These are phyloP conservation scores for Agrocybe pediades DNA, from an alignment of 768 basidiomycete species.

Conservation along the genomic window DNA sequence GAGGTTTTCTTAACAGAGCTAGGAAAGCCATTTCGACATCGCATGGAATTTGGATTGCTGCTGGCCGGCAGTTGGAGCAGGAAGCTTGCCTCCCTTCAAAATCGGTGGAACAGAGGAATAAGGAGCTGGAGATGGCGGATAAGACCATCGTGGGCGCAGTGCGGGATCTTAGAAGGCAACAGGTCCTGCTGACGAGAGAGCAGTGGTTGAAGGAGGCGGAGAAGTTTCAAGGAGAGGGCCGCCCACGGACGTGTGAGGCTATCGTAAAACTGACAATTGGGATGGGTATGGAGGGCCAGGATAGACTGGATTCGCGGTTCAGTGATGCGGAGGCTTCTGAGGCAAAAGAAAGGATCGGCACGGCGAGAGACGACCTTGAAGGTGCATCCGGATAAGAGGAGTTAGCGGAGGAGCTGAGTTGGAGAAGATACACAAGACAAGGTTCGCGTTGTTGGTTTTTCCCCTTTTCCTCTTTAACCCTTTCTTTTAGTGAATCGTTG, in stretches of 20 bases:
- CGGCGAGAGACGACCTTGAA: slow-evolving; percentile 88
- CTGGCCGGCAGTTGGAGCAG: slow-evolving; percentile 90
- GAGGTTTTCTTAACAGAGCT: slow-evolving; percentile 93
- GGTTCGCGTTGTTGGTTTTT: slow-evolving; percentile 37
- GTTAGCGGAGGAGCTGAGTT: slow-evolving; percentile 93
- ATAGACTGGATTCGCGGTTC: slow-evolving; percentile 86
- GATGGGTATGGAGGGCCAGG: slow-evolving; percentile 95
- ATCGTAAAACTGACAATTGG: slow-evolving; percentile 93
- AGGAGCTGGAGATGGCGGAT: slow-evolving; percentile 77
- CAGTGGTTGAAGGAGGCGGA: slow-evolving; percentile 98
- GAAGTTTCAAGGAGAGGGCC: slow-evolving; percentile 83
- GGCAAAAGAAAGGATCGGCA: slow-evolving; percentile 71
- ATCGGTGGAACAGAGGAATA: slow-evolving; percentile 51
- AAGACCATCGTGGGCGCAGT: slow-evolving; percentile 89
- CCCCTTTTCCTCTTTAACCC: neutral
- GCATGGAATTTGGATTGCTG: slow-evolving; percentile 99
- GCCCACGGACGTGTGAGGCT: slow-evolving; percentile 85
- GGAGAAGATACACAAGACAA: slow-evolving; percentile 88
- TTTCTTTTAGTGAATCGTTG: slow-evolving; percentile 62
- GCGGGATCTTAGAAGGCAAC: slow-evolving; percentile 73
- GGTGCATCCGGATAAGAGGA: slow-evolving; percentile 84
- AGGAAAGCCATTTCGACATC: slow-evolving; percentile 92
- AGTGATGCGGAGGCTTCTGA: slow-evolving; percentile 88
- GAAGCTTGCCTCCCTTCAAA: slow-evolving; percentile 46
- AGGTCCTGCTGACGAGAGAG: slow-evolving; percentile 85